phyloP scores from a whole-genome alignment of 139 green algal species.

The Chlorella sp. region DNA sequence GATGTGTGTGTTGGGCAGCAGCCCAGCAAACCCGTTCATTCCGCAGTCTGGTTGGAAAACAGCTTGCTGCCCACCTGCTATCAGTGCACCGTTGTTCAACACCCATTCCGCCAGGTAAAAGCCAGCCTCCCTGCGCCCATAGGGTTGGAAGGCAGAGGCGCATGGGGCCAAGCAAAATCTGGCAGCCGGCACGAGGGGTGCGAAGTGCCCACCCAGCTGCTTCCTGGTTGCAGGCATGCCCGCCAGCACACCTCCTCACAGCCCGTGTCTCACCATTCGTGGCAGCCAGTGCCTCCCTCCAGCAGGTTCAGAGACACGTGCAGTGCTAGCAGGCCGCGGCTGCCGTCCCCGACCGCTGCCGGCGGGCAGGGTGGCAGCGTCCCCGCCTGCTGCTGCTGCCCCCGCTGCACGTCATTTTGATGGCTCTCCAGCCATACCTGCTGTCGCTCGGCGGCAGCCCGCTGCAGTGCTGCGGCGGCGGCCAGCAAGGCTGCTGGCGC shows the following conservation, averaged over 20 bases:
- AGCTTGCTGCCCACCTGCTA: conserved; percentile 53
- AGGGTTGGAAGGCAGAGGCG: neutral
- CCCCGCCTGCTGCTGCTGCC: neutral
- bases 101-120: conserved; percentile 73
- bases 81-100: conserved; percentile 55
- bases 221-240: too few relatives aligned
- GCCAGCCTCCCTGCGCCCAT: conserved; percentile 62
- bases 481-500: neutral
- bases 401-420: neutral
- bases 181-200: too few relatives aligned
- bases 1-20: too few relatives aligned
- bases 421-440: neutral
- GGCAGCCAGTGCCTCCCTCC: conserved; percentile 74
- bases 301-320: conserved; percentile 64
- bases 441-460: neutral
- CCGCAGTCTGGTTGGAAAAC: neutral
- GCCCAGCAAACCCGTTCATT: too few relatives aligned
- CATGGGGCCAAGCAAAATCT: too few relatives aligned
- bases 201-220: too few relatives aligned
- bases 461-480: neutral
- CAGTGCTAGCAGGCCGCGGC: conserved; percentile 52
- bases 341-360: neutral
- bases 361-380: too few relatives aligned
- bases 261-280: conserved; percentile 31
- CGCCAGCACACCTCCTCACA: neutral